Percentiles rank a stretch among this genome's conserved stretches.
Conservation (phyloP, 345 rosid species). For the Litchi chinensis region DNA sequence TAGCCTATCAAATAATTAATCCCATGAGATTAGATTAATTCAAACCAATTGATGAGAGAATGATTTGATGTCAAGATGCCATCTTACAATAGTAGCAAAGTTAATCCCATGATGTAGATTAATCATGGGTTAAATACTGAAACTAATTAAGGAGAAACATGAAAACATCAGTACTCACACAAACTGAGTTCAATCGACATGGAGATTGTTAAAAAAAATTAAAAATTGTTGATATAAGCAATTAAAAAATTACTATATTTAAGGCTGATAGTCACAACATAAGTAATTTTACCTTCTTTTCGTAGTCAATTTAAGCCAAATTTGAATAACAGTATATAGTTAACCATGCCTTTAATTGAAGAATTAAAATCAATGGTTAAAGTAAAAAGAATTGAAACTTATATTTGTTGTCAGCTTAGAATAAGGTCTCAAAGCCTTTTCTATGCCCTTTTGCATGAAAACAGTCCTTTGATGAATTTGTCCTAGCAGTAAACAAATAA, state of each 20-base stretch:
- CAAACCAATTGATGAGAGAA: neutral
- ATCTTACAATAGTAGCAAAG: neutral
- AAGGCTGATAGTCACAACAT: neutral
- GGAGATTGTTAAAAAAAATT: no score
- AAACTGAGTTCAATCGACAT: no score
- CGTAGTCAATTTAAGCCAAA: neutral
- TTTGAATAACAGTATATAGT: neutral
- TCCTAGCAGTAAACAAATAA: no score
- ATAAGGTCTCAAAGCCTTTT: no score
- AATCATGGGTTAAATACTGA: no score
- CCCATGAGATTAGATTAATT: neutral
- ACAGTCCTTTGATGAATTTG: no score
- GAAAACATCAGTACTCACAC: no score
- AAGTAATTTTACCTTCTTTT: neutral
- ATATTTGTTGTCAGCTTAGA: constrained; percentile 64
- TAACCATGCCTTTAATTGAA: neutral
- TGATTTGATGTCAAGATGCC: constrained; percentile 1
- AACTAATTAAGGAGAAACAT: no score
- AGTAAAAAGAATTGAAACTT: constrained; percentile 28
- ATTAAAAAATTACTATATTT: neutral
- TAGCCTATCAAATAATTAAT: constrained; percentile 44
- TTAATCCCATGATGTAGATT: no score
- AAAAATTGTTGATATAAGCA: neutral
- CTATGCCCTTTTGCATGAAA: no score
- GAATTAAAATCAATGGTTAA: neutral